Conservation (phyloP, 768 basidiomycete genomes). For the Tephrocybe sp. region DNA sequence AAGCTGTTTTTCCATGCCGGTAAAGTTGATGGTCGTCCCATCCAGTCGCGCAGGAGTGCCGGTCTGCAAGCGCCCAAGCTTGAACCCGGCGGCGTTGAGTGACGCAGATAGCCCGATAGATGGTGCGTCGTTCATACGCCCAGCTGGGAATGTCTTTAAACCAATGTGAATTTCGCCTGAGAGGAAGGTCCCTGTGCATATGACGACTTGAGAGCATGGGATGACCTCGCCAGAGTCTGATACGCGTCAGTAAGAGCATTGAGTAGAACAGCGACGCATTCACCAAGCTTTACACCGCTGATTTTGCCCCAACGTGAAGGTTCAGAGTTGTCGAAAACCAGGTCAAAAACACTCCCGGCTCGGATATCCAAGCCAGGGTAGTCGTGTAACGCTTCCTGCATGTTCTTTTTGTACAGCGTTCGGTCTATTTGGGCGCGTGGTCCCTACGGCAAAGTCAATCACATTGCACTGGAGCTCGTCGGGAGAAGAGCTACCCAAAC, state of each 20-base stretch:
- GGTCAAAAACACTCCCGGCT: slow-evolving; percentile 77
- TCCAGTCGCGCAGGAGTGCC: slow-evolving; percentile 84
- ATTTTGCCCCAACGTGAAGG: slow-evolving; percentile 51
- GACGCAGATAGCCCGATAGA: slow-evolving; percentile 77
- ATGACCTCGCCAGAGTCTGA: slow-evolving; percentile 76
- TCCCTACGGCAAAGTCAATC: slow-evolving; percentile 49
- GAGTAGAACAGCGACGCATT: background rate
- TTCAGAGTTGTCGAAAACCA: slow-evolving; percentile 58
- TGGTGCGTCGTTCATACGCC: slow-evolving; percentile 70
- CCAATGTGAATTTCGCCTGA: slow-evolving; percentile 92
- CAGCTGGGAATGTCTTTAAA: slow-evolving; percentile 74
- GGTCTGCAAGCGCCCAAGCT: slow-evolving; percentile 81
- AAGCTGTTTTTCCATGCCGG: slow-evolving; percentile 52
- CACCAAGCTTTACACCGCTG: slow-evolving; percentile 72
- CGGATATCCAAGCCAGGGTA: slow-evolving; percentile 72
- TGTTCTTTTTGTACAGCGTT: slow-evolving; percentile 77
- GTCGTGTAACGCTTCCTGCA: slow-evolving; percentile 67
- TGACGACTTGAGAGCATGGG: slow-evolving; percentile 76
- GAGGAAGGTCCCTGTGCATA: slow-evolving; percentile 91
- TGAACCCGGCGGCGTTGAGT: slow-evolving; percentile 72
- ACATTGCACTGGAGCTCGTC: too few species aligned
- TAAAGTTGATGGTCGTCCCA: slow-evolving; percentile 69
- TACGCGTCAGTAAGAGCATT: background rate
- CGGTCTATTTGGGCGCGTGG: slow-evolving; percentile 89
- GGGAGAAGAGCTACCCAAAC: slow-evolving; percentile 90